phyloP scores from a whole-genome alignment of 148 eudicot species.

The Simmondsia chinensis region DNA sequence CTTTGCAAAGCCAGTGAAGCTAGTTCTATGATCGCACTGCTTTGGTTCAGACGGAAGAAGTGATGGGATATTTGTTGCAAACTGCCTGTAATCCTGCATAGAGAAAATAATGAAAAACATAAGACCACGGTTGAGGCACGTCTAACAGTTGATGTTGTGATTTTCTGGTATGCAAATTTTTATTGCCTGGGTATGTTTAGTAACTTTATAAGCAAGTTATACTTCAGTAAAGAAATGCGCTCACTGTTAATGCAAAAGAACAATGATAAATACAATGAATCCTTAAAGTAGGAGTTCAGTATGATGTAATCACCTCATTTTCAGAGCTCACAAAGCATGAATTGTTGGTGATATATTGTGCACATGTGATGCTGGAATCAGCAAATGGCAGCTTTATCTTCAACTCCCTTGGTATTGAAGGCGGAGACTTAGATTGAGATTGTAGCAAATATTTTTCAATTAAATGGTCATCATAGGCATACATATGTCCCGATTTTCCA shows the following conservation, averaged over 20 bases:
- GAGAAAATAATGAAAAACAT: too few relatives aligned
- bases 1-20: conserved; percentile 53
- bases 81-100: conserved; percentile 38
- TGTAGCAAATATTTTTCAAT: conserved; percentile 75
- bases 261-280: neutral
- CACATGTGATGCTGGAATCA: conserved; percentile 49
- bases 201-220: too few relatives aligned
- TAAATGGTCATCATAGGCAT: conserved; percentile 66
- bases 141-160: too few relatives aligned
- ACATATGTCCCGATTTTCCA: conserved; percentile 65
- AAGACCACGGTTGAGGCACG: too few relatives aligned
- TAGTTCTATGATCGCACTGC: conserved; percentile 37
- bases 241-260: neutral
- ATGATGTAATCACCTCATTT: conserved; percentile 41
- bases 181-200: too few relatives aligned
- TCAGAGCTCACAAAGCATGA: conserved; percentile 20
- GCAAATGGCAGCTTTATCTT: conserved; percentile 58
- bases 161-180: too few relatives aligned
- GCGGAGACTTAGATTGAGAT: conserved; percentile 50
- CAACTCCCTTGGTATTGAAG: conserved; percentile 65
- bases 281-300: neutral
- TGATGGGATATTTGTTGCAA: conserved; percentile 38
- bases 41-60: conserved; percentile 56
- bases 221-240: too few relatives aligned
- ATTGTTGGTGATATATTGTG: conserved; percentile 46